Conservation (phyloP, 2,329 filamentous ascomycete genomes). For the Venturia oleaginea region DNA sequence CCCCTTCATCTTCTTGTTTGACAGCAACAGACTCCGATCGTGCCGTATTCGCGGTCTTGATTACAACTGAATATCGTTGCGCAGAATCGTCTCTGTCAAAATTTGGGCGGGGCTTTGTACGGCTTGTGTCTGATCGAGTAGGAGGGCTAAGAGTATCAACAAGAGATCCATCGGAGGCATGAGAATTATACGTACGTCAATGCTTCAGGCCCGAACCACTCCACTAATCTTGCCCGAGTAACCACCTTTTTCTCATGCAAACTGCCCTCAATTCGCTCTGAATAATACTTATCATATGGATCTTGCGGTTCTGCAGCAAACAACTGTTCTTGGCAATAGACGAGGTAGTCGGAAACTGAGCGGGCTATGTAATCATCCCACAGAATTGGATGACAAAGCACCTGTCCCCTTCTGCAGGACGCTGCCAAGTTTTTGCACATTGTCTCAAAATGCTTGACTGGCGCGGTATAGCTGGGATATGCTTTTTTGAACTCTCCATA, state of each 20-base stretch:
- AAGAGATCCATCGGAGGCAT: background rate
- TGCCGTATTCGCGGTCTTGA: background rate
- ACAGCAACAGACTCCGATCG: background rate
- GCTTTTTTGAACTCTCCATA: slow-evolving; percentile 8
- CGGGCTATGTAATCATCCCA: slow-evolving; percentile 14
- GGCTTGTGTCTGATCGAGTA: background rate
- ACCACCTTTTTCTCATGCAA: slow-evolving; percentile 3
- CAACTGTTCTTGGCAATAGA: slow-evolving; percentile 8
- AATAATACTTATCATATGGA: slow-evolving; percentile 8
- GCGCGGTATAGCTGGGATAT: slow-evolving; percentile 9
- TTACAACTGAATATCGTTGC: background rate
- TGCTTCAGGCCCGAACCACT: background rate
- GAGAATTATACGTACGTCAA: background rate
- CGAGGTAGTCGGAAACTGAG: slow-evolving; percentile 5
- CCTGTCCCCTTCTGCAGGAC: background rate
- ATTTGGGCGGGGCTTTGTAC: background rate
- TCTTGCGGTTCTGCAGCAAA: background rate
- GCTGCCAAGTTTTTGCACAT: slow-evolving; percentile 5
- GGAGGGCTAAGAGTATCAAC: background rate
- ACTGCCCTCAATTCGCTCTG: background rate
- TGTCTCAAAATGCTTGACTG: slow-evolving; percentile 9
- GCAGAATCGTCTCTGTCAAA: background rate
- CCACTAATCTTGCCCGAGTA: background rate
- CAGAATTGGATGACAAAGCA: slow-evolving; percentile 4
- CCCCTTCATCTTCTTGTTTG: background rate